Evolutionary conservation across 2,329 filamentous ascomycete genomes (phyloP).

Genomic region (Diaporthe destruens): DNA sequence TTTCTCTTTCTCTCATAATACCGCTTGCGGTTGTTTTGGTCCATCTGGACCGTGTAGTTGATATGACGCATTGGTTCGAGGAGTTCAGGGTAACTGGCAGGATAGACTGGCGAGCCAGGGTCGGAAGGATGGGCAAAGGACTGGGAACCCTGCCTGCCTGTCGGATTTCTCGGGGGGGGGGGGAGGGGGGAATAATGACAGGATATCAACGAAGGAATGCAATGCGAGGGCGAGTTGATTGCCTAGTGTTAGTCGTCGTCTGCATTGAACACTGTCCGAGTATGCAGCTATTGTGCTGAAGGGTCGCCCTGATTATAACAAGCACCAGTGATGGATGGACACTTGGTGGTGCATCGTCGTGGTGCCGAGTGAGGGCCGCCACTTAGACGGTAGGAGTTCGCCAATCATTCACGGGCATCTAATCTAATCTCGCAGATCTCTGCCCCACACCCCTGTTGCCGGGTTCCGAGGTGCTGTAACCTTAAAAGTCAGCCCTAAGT

Average conservation of each 20-base stretch:
- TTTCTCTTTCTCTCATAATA: slow-evolving; percentile 15
- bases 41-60: slow-evolving; percentile 36
- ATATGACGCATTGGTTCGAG: slow-evolving; percentile 37
- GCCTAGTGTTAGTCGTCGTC: slow-evolving; percentile 1
- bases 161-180: background rate
- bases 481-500: slow-evolving; percentile 7
- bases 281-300: too few species aligned
- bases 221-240: background rate
- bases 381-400: slow-evolving; percentile 17
- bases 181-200: background rate
- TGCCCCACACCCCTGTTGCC: slow-evolving; percentile 10
- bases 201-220: background rate
- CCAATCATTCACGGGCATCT: slow-evolving; percentile 37
- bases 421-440: slow-evolving; percentile 40
- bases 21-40: slow-evolving; percentile 21
- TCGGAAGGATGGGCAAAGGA: slow-evolving; percentile 3
- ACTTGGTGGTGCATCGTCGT: background rate
- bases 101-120: slow-evolving; percentile 25
- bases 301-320: background rate
- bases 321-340: background rate
- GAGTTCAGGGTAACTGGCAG: slow-evolving; percentile 37
- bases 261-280: background rate
- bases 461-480: slow-evolving; percentile 21
- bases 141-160: slow-evolving; percentile 4
- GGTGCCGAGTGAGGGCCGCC: background rate